Conservation (phyloP, 139 green algal genomes). For the Closterium sp. region DNA sequence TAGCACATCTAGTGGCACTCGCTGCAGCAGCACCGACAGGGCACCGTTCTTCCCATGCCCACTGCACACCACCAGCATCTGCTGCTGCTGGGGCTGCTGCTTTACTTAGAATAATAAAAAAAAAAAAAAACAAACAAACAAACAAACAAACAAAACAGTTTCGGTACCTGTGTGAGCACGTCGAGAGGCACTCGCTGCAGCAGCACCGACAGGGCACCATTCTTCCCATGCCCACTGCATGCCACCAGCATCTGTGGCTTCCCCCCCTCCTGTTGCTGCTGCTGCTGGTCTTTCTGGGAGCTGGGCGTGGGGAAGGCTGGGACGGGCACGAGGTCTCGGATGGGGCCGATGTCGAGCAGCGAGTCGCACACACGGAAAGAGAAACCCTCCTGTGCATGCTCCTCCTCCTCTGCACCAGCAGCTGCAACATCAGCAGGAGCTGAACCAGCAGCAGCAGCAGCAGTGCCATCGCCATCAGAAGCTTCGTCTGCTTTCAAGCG, state of each 20-base stretch:
- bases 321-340: constrained; percentile 55
- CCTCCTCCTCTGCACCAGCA: not conserved
- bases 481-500: not conserved
- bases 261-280: not conserved
- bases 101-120: no score
- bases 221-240: constrained; percentile 66
- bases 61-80: constrained; percentile 53
- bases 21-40: constrained; percentile 68
- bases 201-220: constrained; percentile 73
- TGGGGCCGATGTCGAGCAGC: constrained; percentile 65
- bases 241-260: constrained; percentile 26
- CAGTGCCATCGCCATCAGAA: not conserved
- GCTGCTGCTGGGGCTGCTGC: not conserved
- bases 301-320: not conserved
- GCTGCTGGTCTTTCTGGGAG: not conserved
- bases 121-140: no score
- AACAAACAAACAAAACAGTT: no score
- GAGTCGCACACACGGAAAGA: constrained; percentile 64
- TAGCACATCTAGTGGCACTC: constrained; percentile 75
- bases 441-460: not conserved
- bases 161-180: constrained; percentile 74
- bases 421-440: not conserved
- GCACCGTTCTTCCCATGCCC: constrained; percentile 71
- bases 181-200: constrained; percentile 69
- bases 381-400: constrained; percentile 27